Evolutionary conservation across 75 land plant genomes (phyloP).

Genomic region (Cupressus sempervirens): DNA sequence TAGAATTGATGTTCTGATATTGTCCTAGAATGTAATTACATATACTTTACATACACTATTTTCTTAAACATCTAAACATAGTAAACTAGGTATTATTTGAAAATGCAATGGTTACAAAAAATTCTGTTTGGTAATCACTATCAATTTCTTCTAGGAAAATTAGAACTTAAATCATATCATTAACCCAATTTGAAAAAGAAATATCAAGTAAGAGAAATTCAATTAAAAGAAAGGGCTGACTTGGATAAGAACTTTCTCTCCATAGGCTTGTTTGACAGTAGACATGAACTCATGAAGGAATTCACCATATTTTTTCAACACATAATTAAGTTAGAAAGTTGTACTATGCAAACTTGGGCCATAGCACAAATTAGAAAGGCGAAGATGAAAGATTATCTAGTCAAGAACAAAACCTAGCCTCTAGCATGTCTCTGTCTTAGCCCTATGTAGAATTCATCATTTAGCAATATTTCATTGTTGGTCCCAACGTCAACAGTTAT

Average conservation of each 20-base stretch:
- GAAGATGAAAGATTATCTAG: neutral
- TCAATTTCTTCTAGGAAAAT: neutral
- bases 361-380: neutral
- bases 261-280: slow-evolving; percentile 87
- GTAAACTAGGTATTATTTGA: neutral
- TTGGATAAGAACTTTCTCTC: slow-evolving; percentile 91
- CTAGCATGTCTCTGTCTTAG: slow-evolving; percentile 62
- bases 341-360: neutral
- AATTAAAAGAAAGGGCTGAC: slow-evolving; percentile 21
- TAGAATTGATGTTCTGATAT: neutral
- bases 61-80: neutral
- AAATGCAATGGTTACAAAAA: neutral
- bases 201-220: neutral
- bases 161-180: neutral
- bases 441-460: slow-evolving; percentile 83
- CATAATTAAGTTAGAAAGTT: neutral
- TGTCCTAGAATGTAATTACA: neutral
- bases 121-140: neutral
- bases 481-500: slow-evolving; percentile 47
- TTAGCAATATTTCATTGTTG: slow-evolving; percentile 33
- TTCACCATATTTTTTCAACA: slow-evolving; percentile 61
- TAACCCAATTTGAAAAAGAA: neutral
- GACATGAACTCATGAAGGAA: slow-evolving; percentile 79
- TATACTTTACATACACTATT: neutral
- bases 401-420: slow-evolving; percentile 49